phyloP scores from a whole-genome alignment of 345 rosid genomes.

The Psidium friedrichsthalianum region DNA sequence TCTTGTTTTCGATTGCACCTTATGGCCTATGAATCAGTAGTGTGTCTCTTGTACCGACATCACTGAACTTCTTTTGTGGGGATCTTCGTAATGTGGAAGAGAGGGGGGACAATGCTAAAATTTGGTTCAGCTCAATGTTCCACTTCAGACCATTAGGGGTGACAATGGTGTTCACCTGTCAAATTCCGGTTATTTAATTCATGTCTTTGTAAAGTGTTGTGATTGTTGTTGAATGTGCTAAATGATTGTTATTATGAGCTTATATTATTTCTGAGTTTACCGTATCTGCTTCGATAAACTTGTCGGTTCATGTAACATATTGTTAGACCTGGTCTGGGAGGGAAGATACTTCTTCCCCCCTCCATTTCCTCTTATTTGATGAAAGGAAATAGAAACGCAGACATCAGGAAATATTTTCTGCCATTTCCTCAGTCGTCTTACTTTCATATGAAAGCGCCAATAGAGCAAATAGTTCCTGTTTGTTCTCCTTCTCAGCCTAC shows the following conservation, averaged over 20 bases:
- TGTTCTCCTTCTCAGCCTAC: not conserved
- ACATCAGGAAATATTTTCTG: not conserved
- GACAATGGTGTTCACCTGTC: not conserved
- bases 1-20: not conserved
- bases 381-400: not conserved
- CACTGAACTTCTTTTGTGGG: not conserved
- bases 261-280: not conserved
- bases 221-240: not conserved
- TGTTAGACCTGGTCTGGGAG: not conserved
- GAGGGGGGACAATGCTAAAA: not conserved
- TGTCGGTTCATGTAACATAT: not conserved
- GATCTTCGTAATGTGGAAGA: not conserved
- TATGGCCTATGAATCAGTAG: not conserved
- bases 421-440: not conserved
- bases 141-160: not conserved
- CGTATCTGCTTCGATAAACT: not conserved
- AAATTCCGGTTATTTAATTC: not conserved
- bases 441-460: not conserved
- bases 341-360: not conserved
- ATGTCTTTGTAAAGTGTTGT: not conserved
- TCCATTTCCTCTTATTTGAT: not conserved
- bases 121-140: not conserved
- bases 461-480: not conserved
- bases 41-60: not conserved
- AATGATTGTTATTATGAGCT: not conserved